Percentiles rank a stretch among this genome's conserved stretches.
phyloP scores from a whole-genome alignment of 768 basidiomycete genomes.

The Rhizopogon vesiculosus region DNA sequence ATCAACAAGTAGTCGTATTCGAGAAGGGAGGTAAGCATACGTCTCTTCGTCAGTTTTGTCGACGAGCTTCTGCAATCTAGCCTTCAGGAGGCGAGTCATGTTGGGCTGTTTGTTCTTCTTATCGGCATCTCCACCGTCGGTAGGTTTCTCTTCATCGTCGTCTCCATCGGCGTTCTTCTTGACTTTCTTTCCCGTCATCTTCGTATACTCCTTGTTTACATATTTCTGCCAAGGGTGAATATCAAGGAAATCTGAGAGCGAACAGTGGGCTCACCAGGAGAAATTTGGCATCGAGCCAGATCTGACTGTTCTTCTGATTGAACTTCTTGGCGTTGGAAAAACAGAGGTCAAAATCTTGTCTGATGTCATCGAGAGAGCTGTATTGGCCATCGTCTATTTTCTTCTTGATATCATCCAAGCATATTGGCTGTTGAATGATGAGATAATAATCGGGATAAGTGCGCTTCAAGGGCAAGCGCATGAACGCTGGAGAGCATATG shows the following conservation, averaged over 20 bases:
- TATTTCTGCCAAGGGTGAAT: constrained; percentile 36
- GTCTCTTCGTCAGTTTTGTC: constrained; percentile 61
- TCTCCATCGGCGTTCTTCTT: constrained; percentile 35
- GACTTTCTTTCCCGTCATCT: constrained; percentile 37
- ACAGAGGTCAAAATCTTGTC: constrained; percentile 69
- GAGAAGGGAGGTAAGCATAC: constrained; percentile 35
- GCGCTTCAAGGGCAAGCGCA: constrained; percentile 65
- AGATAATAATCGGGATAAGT: constrained; percentile 85
- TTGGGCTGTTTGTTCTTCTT: constrained; percentile 53
- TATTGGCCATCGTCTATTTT: constrained; percentile 61
- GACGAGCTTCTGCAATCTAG: constrained; percentile 66
- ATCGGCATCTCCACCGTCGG: constrained; percentile 40
- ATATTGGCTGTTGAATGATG: constrained; percentile 76
- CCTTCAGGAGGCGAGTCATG: constrained; percentile 62
- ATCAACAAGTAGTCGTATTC: background rate
- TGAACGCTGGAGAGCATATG: constrained; percentile 57
- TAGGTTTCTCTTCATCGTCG: constrained; percentile 35
- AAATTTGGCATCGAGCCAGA: constrained; percentile 79
- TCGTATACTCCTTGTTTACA: constrained; percentile 39
- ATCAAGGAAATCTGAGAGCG: constrained; percentile 2
- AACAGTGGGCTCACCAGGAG: constrained; percentile 55
- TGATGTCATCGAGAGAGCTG: constrained; percentile 58
- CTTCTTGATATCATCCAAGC: constrained; percentile 85
- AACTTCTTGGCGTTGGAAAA: constrained; percentile 81
- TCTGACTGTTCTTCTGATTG: constrained; percentile 74